Evolutionary conservation across 1,284 basidiomycete species (phyloP).

Genomic region (Vanrija sp.): DNA sequence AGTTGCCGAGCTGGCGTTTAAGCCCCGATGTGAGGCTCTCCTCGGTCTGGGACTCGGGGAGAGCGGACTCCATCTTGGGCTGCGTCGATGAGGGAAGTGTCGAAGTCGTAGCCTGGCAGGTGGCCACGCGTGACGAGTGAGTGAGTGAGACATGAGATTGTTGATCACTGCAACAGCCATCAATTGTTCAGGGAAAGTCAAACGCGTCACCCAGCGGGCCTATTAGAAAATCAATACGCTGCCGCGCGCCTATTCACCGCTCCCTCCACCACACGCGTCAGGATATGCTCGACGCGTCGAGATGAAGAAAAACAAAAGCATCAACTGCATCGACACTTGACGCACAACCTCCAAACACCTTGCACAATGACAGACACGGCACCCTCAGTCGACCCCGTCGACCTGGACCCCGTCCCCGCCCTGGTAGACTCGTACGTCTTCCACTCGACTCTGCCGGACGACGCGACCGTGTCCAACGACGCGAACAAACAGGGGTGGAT

Average conservation of each 20-base stretch:
- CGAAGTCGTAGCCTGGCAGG: too few relatives aligned
- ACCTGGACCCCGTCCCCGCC: slow-evolving; percentile 57
- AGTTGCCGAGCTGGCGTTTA: slow-evolving; percentile 3
- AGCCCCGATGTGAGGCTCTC: slow-evolving; percentile 16
- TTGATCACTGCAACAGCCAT: too few relatives aligned
- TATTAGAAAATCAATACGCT: too few relatives aligned
- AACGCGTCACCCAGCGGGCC: neutral
- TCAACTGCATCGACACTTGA: neutral
- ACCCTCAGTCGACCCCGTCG: slow-evolving; percentile 40
- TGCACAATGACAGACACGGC: neutral
- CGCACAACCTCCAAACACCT: neutral
- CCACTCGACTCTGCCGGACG: slow-evolving; percentile 70
- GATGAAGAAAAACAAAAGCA: too few relatives aligned
- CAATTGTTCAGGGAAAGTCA: neutral
- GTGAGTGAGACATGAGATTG: neutral
- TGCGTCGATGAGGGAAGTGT: neutral
- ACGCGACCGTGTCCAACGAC: slow-evolving; percentile 52
- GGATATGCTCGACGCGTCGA: neutral
- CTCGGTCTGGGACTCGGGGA: neutral
- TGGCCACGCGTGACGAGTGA: neutral
- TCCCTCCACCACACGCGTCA: too few relatives aligned
- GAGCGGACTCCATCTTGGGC: neutral
- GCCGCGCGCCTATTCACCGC: too few relatives aligned
- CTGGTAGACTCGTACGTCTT: slow-evolving; percentile 74
- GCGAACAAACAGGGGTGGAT: slow-evolving; percentile 55